Evolutionary conservation across 768 basidiomycete species (phyloP).

Genomic region (Coprinopsis sp.): DNA sequence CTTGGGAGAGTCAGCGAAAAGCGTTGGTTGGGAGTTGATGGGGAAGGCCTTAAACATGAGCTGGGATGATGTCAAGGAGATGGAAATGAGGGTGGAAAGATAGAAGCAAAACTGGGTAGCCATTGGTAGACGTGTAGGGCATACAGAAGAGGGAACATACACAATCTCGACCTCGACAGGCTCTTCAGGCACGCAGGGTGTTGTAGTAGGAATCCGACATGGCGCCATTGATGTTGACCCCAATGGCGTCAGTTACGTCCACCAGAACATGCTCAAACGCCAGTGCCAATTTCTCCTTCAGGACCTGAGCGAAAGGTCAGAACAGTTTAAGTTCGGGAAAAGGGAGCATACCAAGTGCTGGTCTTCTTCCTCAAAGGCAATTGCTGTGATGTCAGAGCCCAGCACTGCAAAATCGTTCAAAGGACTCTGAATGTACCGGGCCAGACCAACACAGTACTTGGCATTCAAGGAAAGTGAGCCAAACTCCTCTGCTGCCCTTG

Average conservation of each 20-base stretch:
- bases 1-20: too few relatives aligned
- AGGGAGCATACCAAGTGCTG: slow-evolving; percentile 69
- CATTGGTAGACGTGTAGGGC: too few relatives aligned
- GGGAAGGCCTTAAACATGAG: too few relatives aligned
- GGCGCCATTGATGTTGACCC: slow-evolving; percentile 94
- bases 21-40: too few relatives aligned
- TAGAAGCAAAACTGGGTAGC: too few relatives aligned
- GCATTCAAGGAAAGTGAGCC: slow-evolving; percentile 69
- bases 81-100: too few relatives aligned
- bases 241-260: slow-evolving; percentile 87
- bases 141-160: too few relatives aligned
- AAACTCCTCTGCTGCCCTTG: slow-evolving; percentile 81
- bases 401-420: slow-evolving; percentile 94
- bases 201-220: slow-evolving; percentile 87
- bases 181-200: slow-evolving; percentile 79
- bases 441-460: slow-evolving; percentile 91
- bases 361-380: slow-evolving; percentile 79
- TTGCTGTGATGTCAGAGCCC: slow-evolving; percentile 76
- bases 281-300: slow-evolving; percentile 74
- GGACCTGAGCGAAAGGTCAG: slow-evolving; percentile 48
- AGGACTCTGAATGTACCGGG: slow-evolving; percentile 90
- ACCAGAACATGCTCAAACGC: slow-evolving; percentile 85
- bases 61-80: too few relatives aligned
- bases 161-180: too few relatives aligned
- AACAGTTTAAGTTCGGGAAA: background rate